Conservation (phyloP, 768 basidiomycete genomes). For the Naematelia encephala region DNA sequence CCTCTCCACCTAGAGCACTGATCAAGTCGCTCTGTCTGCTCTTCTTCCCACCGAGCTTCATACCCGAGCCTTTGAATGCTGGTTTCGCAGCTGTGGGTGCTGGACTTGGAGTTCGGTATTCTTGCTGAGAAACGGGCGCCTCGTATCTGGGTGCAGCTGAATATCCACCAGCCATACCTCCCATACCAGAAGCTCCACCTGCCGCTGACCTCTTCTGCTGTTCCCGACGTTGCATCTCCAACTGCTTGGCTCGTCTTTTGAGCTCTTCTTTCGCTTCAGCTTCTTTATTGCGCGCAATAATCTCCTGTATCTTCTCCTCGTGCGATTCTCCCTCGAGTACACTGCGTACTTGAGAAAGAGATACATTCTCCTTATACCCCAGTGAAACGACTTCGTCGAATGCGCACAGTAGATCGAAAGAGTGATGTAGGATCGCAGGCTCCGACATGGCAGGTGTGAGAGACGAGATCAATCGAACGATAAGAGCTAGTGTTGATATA, state of each 20-base stretch:
- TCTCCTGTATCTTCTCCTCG: conserved; percentile 80
- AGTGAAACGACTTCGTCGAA: conserved; percentile 95
- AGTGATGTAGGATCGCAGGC: conserved; percentile 78
- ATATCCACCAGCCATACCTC: conserved; percentile 60
- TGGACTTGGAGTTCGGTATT: conserved; percentile 36
- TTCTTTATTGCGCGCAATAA: conserved; percentile 98
- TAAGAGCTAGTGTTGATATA: conserved; percentile 91
- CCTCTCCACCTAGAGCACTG: conserved; percentile 78
- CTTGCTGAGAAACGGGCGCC: conserved; percentile 43
- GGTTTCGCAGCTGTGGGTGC: conserved; percentile 53
- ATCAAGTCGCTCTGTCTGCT: conserved; percentile 81
- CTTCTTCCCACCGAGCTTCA: conserved; percentile 95
- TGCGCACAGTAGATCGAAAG: conserved; percentile 88
- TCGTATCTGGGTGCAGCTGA: conserved; percentile 70
- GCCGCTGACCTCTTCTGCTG: conserved; percentile 67
- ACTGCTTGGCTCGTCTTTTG: conserved; percentile 92
- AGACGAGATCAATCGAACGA: conserved; percentile 83
- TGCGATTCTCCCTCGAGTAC: conserved; percentile 57
- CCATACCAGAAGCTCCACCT: conserved; percentile 13
- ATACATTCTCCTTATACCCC: conserved; percentile 60
- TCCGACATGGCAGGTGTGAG: conserved; percentile 49
- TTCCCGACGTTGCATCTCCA: conserved; percentile 95
- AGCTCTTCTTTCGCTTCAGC: conserved; percentile 98
- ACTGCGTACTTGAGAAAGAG: conserved; percentile 53
- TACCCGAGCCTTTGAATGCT: conserved; percentile 88